phyloP scores from a whole-genome alignment of 495 filamentous ascomycete species.

The Cairneyella variabilis region DNA sequence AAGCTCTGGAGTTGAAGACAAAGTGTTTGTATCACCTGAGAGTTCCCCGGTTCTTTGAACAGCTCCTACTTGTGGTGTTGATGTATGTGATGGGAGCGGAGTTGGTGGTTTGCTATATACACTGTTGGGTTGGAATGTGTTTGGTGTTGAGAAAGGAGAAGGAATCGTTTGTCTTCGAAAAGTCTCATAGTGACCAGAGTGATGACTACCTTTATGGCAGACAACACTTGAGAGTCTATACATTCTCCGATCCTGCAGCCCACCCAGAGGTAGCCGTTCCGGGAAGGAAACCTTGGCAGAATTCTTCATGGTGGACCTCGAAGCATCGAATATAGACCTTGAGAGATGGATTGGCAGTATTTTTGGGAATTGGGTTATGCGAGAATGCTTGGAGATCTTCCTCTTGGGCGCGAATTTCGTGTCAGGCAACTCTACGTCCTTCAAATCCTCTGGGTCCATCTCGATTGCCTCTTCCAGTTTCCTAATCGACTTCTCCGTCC shows the following conservation, averaged over 20 bases:
- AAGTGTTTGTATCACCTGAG: conserved; percentile 31
- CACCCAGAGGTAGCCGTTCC: conserved; percentile 75
- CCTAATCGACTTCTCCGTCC: conserved; percentile 51
- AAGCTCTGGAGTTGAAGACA: conserved; percentile 38
- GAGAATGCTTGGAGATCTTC: conserved; percentile 78
- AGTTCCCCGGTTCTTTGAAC: conserved; percentile 15
- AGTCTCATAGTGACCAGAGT: conserved; percentile 95
- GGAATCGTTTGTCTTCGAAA: conserved; percentile 83
- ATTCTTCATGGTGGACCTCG: conserved; percentile 81
- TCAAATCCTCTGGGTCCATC: conserved; percentile 68
- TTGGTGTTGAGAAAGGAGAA: conserved; percentile 76
- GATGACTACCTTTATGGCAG: conserved; percentile 92
- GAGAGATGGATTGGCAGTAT: conserved; percentile 90
- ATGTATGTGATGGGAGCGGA: conserved; percentile 26
- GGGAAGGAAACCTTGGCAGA: conserved; percentile 89
- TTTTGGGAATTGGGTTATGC: conserved; percentile 81
- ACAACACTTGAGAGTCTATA: conserved; percentile 87
- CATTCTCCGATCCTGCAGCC: conserved; percentile 68
- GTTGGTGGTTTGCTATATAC: conserved; percentile 56
- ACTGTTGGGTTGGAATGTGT: conserved; percentile 65
- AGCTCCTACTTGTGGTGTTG: conserved; percentile 37
- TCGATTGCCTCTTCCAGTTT: conserved; percentile 59
- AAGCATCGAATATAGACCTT: conserved; percentile 77
- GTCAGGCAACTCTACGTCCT: conserved; percentile 70
- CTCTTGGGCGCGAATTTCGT: conserved; percentile 69